phyloP scores from a whole-genome alignment of 2,329 filamentous ascomycete genomes.

The Rachicladosporium sp. region DNA sequence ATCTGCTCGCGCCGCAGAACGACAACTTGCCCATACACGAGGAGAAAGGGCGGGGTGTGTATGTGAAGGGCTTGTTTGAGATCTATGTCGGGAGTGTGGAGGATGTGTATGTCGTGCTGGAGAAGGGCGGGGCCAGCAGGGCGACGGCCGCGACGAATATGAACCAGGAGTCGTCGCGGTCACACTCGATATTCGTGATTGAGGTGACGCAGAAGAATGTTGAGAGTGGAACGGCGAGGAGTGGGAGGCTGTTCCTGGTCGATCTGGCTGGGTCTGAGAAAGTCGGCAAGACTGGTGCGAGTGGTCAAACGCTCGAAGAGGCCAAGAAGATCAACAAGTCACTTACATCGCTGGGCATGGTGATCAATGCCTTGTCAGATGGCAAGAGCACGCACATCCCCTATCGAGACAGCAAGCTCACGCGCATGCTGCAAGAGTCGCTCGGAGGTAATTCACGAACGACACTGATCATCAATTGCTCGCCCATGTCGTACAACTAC shows the following conservation, averaged over 20 bases:
- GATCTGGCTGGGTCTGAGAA: slow-evolving; percentile 98
- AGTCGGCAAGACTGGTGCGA: slow-evolving; percentile 95
- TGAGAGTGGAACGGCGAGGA: slow-evolving; percentile 90
- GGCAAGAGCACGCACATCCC: slow-evolving; percentile 94
- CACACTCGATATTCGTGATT: slow-evolving; percentile 95
- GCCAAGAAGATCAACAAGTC: slow-evolving; percentile 99
- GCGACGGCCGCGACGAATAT: slow-evolving; percentile 97
- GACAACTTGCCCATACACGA: slow-evolving; percentile 97
- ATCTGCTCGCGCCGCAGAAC: slow-evolving; percentile 82
- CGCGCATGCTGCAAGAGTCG: slow-evolving; percentile 91
- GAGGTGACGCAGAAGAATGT: slow-evolving; percentile 97
- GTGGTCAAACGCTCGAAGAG: slow-evolving; percentile 91
- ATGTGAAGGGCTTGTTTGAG: slow-evolving; percentile 88
- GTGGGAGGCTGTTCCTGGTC: slow-evolving; percentile 90
- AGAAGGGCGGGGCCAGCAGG: slow-evolving; percentile 75
- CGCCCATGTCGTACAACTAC: slow-evolving; percentile 97
- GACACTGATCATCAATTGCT: slow-evolving; percentile 98
- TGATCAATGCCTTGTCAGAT: slow-evolving; percentile 94
- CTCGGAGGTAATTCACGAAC: slow-evolving; percentile 95
- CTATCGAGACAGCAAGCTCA: slow-evolving; percentile 96
- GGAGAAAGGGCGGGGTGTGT: slow-evolving; percentile 89
- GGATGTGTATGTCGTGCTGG: slow-evolving; percentile 94
- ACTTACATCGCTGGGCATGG: slow-evolving; percentile 94
- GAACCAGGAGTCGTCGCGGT: slow-evolving; percentile 97
- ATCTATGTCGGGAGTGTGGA: slow-evolving; percentile 92